These are phyloP conservation scores for Suhomyces choctaworum DNA, from an alignment of 1,139 yeast genomes.

Conservation along the genomic window DNA sequence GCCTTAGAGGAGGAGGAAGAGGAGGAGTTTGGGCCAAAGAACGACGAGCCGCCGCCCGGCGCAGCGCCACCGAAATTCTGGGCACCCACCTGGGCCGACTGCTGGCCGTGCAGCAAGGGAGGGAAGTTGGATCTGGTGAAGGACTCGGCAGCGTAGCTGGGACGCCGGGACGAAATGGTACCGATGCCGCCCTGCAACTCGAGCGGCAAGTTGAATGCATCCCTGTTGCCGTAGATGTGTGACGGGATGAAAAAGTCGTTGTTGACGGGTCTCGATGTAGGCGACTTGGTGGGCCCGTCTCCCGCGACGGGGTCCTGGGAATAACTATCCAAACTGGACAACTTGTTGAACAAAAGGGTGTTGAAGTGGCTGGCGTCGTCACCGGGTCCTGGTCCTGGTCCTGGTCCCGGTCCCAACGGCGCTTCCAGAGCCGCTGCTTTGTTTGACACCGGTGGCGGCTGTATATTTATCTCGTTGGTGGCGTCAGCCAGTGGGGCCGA, in stretches of 20 bases:
- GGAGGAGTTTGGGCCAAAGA: slow-evolving; percentile 11
- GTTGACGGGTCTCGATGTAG: slow-evolving; percentile 16
- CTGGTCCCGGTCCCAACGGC: neutral
- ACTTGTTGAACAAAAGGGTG: slow-evolving; percentile 30
- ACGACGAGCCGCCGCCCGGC: slow-evolving; percentile 14
- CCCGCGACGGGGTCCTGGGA: slow-evolving; percentile 6
- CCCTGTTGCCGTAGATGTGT: slow-evolving; percentile 13
- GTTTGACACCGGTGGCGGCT: slow-evolving; percentile 1
- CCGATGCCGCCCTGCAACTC: slow-evolving; percentile 68
- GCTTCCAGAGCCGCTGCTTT: slow-evolving; percentile 2
- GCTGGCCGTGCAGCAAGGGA: slow-evolving; percentile 13
- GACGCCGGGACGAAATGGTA: slow-evolving; percentile 61
- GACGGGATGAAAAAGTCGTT: slow-evolving; percentile 14
- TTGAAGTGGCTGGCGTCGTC: slow-evolving; percentile 22
- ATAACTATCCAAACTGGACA: slow-evolving; percentile 25
- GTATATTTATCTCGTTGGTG: neutral
- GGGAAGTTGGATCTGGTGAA: slow-evolving; percentile 40
- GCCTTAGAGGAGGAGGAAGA: neutral
- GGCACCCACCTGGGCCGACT: slow-evolving; percentile 12
- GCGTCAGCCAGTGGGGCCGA: slow-evolving; percentile 3
- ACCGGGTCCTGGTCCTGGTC: neutral
- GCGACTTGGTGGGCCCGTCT: slow-evolving; percentile 11
- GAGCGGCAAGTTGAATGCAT: slow-evolving; percentile 50
- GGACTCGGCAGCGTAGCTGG: slow-evolving; percentile 64
- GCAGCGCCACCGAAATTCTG: slow-evolving; percentile 6